These are phyloP conservation scores for Fusarium sp. DNA, from an alignment of 2,329 filamentous ascomycete species.

Conservation along the genomic window DNA sequence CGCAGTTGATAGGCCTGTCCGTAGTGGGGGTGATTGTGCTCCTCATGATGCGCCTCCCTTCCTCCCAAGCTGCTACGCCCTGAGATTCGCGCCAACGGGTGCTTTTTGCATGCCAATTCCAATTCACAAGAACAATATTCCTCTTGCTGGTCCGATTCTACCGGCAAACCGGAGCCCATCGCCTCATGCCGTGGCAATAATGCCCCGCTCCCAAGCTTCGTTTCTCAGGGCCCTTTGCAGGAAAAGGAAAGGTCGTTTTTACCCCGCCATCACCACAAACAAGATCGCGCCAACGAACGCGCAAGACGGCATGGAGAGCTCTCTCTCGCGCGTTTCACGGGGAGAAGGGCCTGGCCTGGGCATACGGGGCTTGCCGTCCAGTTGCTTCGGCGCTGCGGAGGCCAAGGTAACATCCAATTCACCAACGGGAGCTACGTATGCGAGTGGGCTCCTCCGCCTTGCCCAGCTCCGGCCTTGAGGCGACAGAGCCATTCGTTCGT, in stretches of 20 bases:
- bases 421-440: conserved; percentile 31
- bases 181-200: neutral
- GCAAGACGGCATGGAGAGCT: conserved; percentile 11
- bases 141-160: conserved; percentile 14
- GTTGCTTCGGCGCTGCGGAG: conserved; percentile 44
- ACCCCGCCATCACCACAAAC: conserved; percentile 43
- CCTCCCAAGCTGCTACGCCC: conserved; percentile 12
- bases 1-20: conserved; percentile 34
- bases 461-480: neutral
- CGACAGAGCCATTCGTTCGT: neutral
- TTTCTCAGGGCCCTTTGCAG: neutral
- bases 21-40: conserved; percentile 13
- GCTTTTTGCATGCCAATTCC: neutral
- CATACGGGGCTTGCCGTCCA: conserved; percentile 17
- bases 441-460: conserved; percentile 10
- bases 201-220: conserved; percentile 19
- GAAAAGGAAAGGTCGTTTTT: conserved; percentile 7
- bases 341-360: conserved; percentile 26
- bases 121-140: neutral
- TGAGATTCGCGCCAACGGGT: conserved; percentile 7
- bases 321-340: conserved; percentile 26
- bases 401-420: conserved; percentile 21
- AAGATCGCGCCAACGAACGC: conserved; percentile 19
- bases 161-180: conserved; percentile 27
- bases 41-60: conserved; percentile 27